A percentile compares a stretch with the other conserved stretches of the same genome.
These are phyloP conservation scores for California macrophylla DNA, from an alignment of 441 rosid species.

Conservation along the genomic window DNA sequence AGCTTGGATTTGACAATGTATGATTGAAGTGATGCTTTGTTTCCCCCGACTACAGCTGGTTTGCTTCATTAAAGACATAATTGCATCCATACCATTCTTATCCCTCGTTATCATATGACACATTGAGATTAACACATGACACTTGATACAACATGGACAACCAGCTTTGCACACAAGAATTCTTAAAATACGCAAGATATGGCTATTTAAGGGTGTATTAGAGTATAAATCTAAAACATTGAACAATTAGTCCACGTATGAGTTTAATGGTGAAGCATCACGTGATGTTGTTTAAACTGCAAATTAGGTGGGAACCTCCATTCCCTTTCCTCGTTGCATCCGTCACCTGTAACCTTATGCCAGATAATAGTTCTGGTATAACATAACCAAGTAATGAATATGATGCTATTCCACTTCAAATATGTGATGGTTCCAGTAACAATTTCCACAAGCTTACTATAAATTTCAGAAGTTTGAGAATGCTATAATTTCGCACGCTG, in stretches of 20 bases:
- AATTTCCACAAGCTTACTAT: neutral
- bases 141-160: neutral
- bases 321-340: neutral
- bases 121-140: neutral
- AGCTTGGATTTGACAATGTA: neutral
- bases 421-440: neutral
- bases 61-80: neutral
- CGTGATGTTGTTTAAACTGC: neutral
- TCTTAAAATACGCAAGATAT: neutral
- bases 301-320: neutral
- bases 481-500: neutral
- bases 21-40: neutral
- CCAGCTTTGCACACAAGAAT: neutral
- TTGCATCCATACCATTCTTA: neutral
- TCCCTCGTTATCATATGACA: neutral
- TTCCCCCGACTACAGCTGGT: neutral
- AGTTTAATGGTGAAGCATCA: neutral
- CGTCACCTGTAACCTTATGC: too few species aligned
- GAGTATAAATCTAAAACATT: too few species aligned
- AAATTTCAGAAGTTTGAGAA: neutral
- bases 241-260: too few species aligned
- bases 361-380: neutral
- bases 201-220: neutral
- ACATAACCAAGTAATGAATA: neutral
- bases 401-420: neutral